These are phyloP conservation scores for Botryotinia narcissicola DNA, from an alignment of 2,329 filamentous ascomycete genomes.

Conservation along the genomic window DNA sequence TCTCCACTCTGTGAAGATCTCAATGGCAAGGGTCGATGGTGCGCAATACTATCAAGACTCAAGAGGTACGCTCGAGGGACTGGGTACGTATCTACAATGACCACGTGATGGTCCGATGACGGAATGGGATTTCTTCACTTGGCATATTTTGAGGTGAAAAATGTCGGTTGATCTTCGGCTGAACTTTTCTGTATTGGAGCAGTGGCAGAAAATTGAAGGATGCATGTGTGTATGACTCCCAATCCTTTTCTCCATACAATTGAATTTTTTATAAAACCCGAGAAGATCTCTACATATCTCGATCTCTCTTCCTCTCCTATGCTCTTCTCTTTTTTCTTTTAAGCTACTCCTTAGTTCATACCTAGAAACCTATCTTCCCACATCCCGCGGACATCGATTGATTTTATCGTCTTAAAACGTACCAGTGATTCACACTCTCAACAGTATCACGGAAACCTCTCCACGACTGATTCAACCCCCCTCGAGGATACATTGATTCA, in stretches of 20 bases:
- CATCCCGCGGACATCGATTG: neutral
- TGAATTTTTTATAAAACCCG: neutral
- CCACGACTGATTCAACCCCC: neutral
- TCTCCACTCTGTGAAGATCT: neutral
- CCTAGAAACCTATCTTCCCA: neutral
- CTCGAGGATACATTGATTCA: neutral
- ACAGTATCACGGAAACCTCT: neutral
- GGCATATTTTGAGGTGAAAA: neutral
- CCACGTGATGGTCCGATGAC: constrained; percentile 6
- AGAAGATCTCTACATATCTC: neutral
- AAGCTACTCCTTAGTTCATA: too few species aligned
- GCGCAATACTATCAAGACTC: neutral
- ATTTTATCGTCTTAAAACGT: neutral
- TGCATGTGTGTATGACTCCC: constrained; percentile 3
- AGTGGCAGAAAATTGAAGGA: neutral
- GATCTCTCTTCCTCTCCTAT: too few species aligned
- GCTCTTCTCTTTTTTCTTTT: neutral
- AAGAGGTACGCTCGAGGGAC: too few species aligned
- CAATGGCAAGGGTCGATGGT: neutral
- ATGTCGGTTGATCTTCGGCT: neutral
- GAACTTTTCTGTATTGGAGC: neutral
- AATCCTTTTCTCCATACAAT: neutral
- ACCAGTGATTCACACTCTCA: neutral
- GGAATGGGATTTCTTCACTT: neutral
- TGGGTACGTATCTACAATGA: neutral